Conservation (phyloP, 2,329 filamentous ascomycete genomes). For the Fusarium domesticum region DNA sequence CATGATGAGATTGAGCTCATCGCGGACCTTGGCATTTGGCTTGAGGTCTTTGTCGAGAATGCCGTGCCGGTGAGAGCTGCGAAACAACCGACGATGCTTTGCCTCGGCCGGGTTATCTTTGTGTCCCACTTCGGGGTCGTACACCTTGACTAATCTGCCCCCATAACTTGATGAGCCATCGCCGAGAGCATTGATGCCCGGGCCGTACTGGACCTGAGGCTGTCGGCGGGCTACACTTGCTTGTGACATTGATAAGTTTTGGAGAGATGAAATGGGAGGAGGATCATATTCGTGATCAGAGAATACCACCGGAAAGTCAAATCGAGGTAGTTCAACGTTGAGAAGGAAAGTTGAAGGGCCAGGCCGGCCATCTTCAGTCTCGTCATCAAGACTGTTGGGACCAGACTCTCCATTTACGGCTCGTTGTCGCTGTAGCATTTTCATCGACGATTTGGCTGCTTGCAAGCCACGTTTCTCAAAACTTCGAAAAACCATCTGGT, state of each 20-base stretch:
- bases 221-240: conserved; percentile 73
- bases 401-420: conserved; percentile 39
- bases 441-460: conserved; percentile 62
- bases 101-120: conserved; percentile 91
- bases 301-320: conserved; percentile 94
- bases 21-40: conserved; percentile 91
- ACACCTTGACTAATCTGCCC: conserved; percentile 74
- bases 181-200: conserved; percentile 73
- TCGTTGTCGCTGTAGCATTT: conserved; percentile 51
- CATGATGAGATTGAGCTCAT: conserved; percentile 88
- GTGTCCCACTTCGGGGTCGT: conserved; percentile 88
- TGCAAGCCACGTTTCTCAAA: conserved; percentile 74
- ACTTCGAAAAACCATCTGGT: conserved; percentile 87
- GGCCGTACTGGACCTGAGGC: conserved; percentile 85
- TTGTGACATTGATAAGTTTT: conserved; percentile 55
- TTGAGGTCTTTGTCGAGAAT: conserved; percentile 93
- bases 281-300: conserved; percentile 89
- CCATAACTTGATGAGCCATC: conserved; percentile 48
- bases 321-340: conserved; percentile 87
- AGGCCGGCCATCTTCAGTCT: conserved; percentile 44
- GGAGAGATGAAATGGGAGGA: conserved; percentile 74
- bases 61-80: conserved; percentile 86
- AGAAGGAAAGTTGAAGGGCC: conserved; percentile 67
- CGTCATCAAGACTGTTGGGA: conserved; percentile 28
- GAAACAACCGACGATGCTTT: conserved; percentile 88